Percentiles rank a stretch among this genome's conserved stretches.
Evolutionary conservation across 1,139 yeast species (phyloP).

Genomic region (Hemisphaericaspora xylofermentans): DNA sequence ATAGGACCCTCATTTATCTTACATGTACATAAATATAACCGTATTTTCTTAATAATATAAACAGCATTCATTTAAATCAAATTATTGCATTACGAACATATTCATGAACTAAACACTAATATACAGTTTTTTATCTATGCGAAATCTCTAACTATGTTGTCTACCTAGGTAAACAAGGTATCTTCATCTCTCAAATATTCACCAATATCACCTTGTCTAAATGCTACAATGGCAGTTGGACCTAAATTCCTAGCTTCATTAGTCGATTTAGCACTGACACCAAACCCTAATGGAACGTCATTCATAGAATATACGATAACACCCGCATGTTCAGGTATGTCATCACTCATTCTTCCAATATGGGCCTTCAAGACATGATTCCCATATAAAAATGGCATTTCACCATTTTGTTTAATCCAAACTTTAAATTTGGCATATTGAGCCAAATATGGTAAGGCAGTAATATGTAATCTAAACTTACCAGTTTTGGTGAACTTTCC

Average conservation of each 20-base stretch:
- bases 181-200: constrained; percentile 98
- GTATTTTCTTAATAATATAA: too few species aligned
- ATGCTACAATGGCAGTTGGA: constrained; percentile 93
- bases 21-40: constrained; percentile 2
- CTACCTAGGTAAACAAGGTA: constrained; percentile 85
- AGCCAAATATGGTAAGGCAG: constrained; percentile 80
- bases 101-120: constrained; percentile 1
- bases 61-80: too few species aligned
- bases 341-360: constrained; percentile 94
- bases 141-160: too few species aligned
- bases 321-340: constrained; percentile 97
- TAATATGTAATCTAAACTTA: constrained; percentile 90
- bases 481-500: constrained; percentile 98
- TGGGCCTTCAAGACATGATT: constrained; percentile 97
- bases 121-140: too few species aligned
- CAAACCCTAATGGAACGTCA: constrained; percentile 93
- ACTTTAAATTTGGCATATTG: constrained; percentile 89
- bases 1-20: not conserved
- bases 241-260: constrained; percentile 81
- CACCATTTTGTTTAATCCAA: constrained; percentile 97
- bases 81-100: too few species aligned
- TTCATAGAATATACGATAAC: constrained; percentile 87
- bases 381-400: constrained; percentile 97
- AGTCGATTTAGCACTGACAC: constrained; percentile 93
- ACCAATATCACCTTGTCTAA: constrained; percentile 97